Percentiles rank a stretch among this genome's conserved stretches.
These are phyloP conservation scores for Tephrocybe sp. DNA, from an alignment of 768 basidiomycete species.

Conservation along the genomic window DNA sequence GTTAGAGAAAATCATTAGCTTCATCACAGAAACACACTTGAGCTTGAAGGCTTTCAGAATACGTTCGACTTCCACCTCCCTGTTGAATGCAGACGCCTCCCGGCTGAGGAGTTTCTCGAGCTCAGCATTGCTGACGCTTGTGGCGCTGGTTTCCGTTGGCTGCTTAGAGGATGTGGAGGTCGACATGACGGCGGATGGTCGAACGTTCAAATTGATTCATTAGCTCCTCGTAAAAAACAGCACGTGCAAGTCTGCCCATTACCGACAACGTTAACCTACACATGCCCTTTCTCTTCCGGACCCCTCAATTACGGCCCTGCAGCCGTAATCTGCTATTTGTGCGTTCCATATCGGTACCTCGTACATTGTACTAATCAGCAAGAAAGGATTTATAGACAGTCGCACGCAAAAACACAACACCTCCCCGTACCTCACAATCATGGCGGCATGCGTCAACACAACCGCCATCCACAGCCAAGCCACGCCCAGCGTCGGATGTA, in stretches of 20 bases:
- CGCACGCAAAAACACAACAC: slow-evolving; percentile 1
- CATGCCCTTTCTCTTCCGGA: slow-evolving; percentile 14
- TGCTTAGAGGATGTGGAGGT: slow-evolving; percentile 25
- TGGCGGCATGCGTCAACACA: slow-evolving; percentile 17
- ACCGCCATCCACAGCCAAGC: slow-evolving; percentile 4
- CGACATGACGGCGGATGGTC: slow-evolving; percentile 17
- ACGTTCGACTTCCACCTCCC: slow-evolving; percentile 86
- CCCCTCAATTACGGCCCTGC: slow-evolving; percentile 1
- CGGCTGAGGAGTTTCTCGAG: slow-evolving; percentile 77
- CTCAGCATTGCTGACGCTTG: slow-evolving; percentile 44
- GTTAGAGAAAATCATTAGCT: too few relatives aligned
- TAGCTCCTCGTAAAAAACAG: not conserved
- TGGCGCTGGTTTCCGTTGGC: slow-evolving; percentile 1
- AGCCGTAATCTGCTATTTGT: not conserved
- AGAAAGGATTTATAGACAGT: slow-evolving; percentile 14
- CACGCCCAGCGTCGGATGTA: slow-evolving; percentile 1
- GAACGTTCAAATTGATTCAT: not conserved
- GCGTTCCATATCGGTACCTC: not conserved
- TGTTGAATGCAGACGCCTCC: slow-evolving; percentile 82
- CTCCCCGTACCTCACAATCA: not conserved
- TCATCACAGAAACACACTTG: slow-evolving; percentile 67
- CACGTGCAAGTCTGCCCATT: slow-evolving; percentile 12
- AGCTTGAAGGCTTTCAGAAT: slow-evolving; percentile 94
- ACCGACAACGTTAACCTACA: not conserved
- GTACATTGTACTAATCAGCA: not conserved